Evolutionary conservation across 2,329 filamentous ascomycete species (phyloP).

Genomic region (Scorias spongiosa): DNA sequence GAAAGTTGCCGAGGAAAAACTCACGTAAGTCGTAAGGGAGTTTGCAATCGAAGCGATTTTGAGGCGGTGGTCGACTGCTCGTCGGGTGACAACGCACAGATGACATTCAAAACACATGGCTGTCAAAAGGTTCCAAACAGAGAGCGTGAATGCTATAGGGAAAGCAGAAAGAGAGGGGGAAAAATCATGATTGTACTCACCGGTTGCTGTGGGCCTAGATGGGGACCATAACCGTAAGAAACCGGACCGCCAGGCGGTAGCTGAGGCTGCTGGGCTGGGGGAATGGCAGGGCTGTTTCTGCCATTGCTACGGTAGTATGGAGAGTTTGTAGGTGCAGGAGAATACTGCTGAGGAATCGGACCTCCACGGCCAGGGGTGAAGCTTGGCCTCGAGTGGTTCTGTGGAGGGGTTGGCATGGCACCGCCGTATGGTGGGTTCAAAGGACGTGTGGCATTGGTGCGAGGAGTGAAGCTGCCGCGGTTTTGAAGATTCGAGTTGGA

Average conservation of each 20-base stretch:
- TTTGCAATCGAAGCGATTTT: no score
- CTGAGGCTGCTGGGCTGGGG: conserved; percentile 51
- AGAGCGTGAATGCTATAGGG: neutral
- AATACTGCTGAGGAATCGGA: conserved; percentile 37
- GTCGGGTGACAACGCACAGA: no score
- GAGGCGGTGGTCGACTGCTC: no score
- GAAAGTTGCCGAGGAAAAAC: no score
- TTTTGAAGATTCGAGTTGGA: conserved; percentile 39
- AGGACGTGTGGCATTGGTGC: conserved; percentile 36
- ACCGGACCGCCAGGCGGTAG: conserved; percentile 43
- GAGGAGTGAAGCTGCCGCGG: conserved; percentile 23
- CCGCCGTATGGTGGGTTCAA: conserved; percentile 37
- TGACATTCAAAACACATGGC: no score
- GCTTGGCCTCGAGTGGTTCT: conserved; percentile 21
- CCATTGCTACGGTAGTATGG: conserved; percentile 18
- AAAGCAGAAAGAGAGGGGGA: neutral
- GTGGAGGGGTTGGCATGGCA: conserved; percentile 38
- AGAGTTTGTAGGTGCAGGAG: conserved; percentile 13
- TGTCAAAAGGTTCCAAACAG: neutral
- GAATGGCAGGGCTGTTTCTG: conserved; percentile 45
- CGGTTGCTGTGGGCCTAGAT: conserved; percentile 42
- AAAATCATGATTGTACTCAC: conserved; percentile 35
- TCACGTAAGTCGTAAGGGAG: no score
- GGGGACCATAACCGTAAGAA: conserved; percentile 41
- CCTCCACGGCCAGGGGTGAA: neutral